phyloP scores from a whole-genome alignment of 768 basidiomycete species.

The Clitopilus hobsonii region DNA sequence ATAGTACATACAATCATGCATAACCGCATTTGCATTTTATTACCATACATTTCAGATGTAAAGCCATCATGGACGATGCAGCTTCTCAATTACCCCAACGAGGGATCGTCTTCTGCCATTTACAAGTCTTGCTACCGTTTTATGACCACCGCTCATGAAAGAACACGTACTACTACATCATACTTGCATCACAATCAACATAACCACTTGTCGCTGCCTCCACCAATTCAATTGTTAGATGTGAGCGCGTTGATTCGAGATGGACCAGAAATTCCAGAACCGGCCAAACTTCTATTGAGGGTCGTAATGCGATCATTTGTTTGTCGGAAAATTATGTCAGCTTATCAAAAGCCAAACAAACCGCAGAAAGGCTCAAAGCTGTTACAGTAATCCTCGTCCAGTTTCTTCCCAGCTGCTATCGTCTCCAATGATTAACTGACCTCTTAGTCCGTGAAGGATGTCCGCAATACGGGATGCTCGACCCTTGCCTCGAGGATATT shows the following conservation, averaged over 20 bases:
- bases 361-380: too few relatives aligned
- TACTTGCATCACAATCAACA: neutral
- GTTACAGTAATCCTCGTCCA: too few relatives aligned
- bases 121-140: neutral
- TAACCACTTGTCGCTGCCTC: neutral
- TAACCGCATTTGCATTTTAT: neutral
- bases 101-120: neutral
- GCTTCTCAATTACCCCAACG: neutral
- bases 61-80: neutral
- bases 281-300: too few relatives aligned
- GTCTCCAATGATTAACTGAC: too few relatives aligned
- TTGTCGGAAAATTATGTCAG: neutral
- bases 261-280: too few relatives aligned
- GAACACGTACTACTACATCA: neutral
- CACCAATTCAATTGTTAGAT: neutral
- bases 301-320: too few relatives aligned
- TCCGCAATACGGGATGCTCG: too few relatives aligned
- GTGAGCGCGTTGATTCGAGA: too few relatives aligned
- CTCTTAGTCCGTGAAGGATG: too few relatives aligned
- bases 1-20: neutral
- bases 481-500: neutral
- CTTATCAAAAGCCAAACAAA: neutral
- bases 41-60: neutral
- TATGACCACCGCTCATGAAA: neutral
- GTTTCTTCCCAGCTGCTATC: neutral